A percentile compares a stretch with the other conserved stretches of the same genome.
Evolutionary conservation across 2,329 filamentous ascomycete genomes (phyloP).

Genomic region (Fusarium irregulare): DNA sequence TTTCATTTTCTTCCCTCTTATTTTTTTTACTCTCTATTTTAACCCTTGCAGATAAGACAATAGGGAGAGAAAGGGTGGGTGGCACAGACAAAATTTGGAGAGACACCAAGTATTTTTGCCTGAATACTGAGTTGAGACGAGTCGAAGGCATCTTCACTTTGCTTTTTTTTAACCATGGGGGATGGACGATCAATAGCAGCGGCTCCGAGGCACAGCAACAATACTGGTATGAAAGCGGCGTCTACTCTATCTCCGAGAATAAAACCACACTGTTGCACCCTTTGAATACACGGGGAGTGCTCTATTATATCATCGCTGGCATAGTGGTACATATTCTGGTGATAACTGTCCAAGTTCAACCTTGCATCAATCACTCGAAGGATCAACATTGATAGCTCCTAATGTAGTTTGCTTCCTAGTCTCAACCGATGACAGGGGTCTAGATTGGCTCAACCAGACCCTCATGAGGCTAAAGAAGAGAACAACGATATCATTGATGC

Average conservation of each 20-base stretch:
- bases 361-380: slow-evolving; percentile 13
- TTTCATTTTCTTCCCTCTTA: not conserved
- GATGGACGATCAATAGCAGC: slow-evolving; percentile 11
- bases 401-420: slow-evolving; percentile 20
- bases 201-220: slow-evolving; percentile 20
- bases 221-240: not conserved
- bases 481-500: slow-evolving; percentile 8
- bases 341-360: not conserved
- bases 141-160: not conserved
- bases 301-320: not conserved
- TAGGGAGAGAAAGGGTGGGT: slow-evolving; percentile 13
- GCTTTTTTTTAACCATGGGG: slow-evolving; percentile 12
- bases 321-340: not conserved
- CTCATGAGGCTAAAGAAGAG: not conserved
- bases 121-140: slow-evolving; percentile 9
- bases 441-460: not conserved
- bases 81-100: slow-evolving; percentile 10
- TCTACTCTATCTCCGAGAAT: not conserved
- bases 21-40: not conserved
- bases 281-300: not conserved
- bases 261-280: not conserved
- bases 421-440: slow-evolving; percentile 10
- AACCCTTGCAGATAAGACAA: not conserved
- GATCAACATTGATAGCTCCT: slow-evolving; percentile 10
- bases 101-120: slow-evolving; percentile 18